Evolutionary conservation across 2,329 filamentous ascomycete species (phyloP).

Genomic region (Colletotrichum camelliae): DNA sequence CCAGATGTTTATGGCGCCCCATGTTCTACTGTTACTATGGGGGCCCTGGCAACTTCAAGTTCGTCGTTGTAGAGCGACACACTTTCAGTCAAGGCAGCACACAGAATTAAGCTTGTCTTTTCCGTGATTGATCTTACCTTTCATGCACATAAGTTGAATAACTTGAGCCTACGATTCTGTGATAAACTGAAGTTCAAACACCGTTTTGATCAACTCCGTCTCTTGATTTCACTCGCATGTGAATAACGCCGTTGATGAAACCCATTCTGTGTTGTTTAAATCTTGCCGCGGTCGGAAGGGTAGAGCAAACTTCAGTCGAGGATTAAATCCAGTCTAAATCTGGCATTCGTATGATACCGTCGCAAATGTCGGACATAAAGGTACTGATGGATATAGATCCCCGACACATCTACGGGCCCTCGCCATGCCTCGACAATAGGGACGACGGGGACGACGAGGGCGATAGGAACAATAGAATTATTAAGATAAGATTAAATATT

Average conservation of each 20-base stretch:
- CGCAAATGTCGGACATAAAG: background rate
- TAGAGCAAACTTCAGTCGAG: background rate
- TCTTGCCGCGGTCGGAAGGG: background rate
- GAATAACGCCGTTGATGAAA: background rate
- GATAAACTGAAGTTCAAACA: background rate
- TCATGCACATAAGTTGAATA: background rate
- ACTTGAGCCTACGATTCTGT: background rate
- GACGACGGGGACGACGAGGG: too few species aligned
- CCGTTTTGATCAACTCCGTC: background rate
- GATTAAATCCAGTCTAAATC: background rate
- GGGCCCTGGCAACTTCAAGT: conserved; percentile 21
- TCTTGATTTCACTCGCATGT: background rate
- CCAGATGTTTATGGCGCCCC: conserved; percentile 29
- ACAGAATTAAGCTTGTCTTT: background rate
- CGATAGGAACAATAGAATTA: too few species aligned
- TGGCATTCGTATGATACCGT: background rate
- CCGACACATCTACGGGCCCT: background rate
- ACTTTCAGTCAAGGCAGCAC: background rate
- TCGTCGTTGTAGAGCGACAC: background rate
- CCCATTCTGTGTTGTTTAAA: background rate
- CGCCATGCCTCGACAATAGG: too few species aligned
- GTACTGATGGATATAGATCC: background rate
- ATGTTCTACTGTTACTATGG: conserved; percentile 28
- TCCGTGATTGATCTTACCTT: background rate
- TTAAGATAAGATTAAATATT: too few species aligned